Base-by-base conservation (phyloP, 176 grass and related monocot genomes). In the Panicum miliaceum region DNA sequence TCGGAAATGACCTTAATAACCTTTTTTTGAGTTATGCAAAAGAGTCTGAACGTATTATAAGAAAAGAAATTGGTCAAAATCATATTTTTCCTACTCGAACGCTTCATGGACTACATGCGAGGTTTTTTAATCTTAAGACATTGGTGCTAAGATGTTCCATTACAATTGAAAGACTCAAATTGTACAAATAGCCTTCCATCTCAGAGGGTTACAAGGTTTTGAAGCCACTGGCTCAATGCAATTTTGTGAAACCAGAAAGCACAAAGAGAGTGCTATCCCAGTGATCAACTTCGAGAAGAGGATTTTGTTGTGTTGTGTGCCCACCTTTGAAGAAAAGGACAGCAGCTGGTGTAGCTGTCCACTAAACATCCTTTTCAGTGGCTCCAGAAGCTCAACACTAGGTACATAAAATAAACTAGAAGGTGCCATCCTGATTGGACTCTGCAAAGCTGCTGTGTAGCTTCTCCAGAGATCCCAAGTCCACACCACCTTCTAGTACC, bases 281-380 rank as follows among this genome's bases (percentile, higher is more conserved):
- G 40, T 71, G 42, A 37, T 67, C 57, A 64, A 58, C 50, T 63
- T 72, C 12, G 46, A 23, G 36, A 67, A 67, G 3, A 37, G n/a
- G 74, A 81, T 7, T 57, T 57, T 43, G n/a, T 5, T 64, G 10
- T 32, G 41, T 60, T 14, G 66, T 69, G 20, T 22, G 13, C 37
- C 19, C 60, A 42, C 50, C 6, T 74, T 22, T 19, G 50, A 75
- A 38, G 5, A 26, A 42, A 81, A 62, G 51, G 63, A 63, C 53
- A 70, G 25, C 43, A 53, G 19, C 12, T 25, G 26, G 77, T 45
- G 71, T 46, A 54, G 71, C 71, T 64, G 42, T 82, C 9, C 57
- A 65, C 22, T 82, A 57, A 78, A 82, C 72, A 82, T 82, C 78
- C 0, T 78, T 86, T 86, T 86, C 72, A 86, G 18, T 71, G 78